Evolutionary conservation across 1,139 yeast genomes (phyloP).

Genomic region (Debaryomyces coudertii): DNA sequence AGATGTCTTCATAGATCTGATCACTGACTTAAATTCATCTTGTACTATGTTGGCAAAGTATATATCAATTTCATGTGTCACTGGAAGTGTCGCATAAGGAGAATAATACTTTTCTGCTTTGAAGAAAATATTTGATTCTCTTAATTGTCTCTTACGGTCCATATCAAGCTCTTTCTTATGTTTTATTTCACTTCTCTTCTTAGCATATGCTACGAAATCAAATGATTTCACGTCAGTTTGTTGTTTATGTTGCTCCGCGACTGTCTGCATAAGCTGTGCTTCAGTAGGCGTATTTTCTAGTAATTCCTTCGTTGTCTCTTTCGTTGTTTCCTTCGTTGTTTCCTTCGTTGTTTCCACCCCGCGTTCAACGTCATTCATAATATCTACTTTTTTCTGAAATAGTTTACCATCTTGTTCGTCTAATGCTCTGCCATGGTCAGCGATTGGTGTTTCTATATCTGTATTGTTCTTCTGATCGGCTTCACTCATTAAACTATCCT

Average conservation of each 20-base stretch:
- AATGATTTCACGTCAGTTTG: slow-evolving; percentile 30
- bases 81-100: slow-evolving; percentile 36
- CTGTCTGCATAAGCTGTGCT: slow-evolving; percentile 5
- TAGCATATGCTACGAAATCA: slow-evolving; percentile 61
- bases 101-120: slow-evolving; percentile 49
- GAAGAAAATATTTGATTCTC: slow-evolving; percentile 41
- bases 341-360: not conserved
- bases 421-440: slow-evolving; percentile 2
- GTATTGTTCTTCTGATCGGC: slow-evolving; percentile 17
- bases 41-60: slow-evolving; percentile 32
- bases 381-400: slow-evolving; percentile 17
- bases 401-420: slow-evolving; percentile 11
- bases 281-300: not conserved
- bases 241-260: slow-evolving; percentile 14
- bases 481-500: slow-evolving; percentile 29
- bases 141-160: slow-evolving; percentile 23
- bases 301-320: not conserved
- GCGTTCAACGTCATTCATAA: slow-evolving; percentile 7
- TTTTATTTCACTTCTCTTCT: slow-evolving; percentile 39
- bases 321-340: no score
- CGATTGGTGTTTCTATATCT: slow-evolving; percentile 23
- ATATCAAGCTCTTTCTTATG: slow-evolving; percentile 24
- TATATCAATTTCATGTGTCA: slow-evolving; percentile 29
- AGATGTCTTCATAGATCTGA: slow-evolving; percentile 40
- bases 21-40: slow-evolving; percentile 39